Evolutionary conservation across 2,329 filamentous ascomycete species (phyloP), one percentile per base, ranked within the genome.

Genomic region (Cordyceps javanica): DNA sequence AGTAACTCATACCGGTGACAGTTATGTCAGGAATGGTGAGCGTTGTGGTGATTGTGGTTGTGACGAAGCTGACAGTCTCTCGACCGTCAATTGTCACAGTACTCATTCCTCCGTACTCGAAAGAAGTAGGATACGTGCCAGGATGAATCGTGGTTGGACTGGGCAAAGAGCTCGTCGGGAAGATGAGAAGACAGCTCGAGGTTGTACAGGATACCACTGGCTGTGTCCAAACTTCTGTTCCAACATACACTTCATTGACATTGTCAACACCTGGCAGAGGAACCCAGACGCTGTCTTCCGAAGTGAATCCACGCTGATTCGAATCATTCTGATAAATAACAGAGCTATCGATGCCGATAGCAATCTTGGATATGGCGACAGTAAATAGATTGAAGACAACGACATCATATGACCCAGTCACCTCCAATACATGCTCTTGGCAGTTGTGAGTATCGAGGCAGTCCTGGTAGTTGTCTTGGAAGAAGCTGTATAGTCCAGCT

Each of bases 401-500:
- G 10, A 62, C 59, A 10, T 57, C 59, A 0, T 51, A 61, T 1
- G 58, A 63, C 1, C 58, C 61, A 7, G 49, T 58, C 11, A 66
- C 57, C 44, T 65, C n/a, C n/a, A n/a, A n/a, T n/a, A n/a, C n/a
- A n/a, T n/a, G n/a, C n/a, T n/a, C 41, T 68, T 83, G 80, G 69
- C 81, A 83, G 63, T 76, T 72, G 54, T 80, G 66, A 7, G 65
- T 64, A 0, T 65, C 55, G 3, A 81, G 68, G 63, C 80, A 83
- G 14, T 66, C 66, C 64, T 82, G 78, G 34, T 66, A 66, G 69
- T 84, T 85, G 69, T 82, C 77, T 64, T 80, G 73, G 73, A 84
- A 86, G 74, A 83, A 86, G 52, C 72, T 77, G 68, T 86, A 86
- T 3, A 83, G 62, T 0, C 82, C 82, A 0, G 75, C 77, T 9